Conservation (phyloP, 1,284 basidiomycete genomes). For the Heimioporus retisporus region DNA sequence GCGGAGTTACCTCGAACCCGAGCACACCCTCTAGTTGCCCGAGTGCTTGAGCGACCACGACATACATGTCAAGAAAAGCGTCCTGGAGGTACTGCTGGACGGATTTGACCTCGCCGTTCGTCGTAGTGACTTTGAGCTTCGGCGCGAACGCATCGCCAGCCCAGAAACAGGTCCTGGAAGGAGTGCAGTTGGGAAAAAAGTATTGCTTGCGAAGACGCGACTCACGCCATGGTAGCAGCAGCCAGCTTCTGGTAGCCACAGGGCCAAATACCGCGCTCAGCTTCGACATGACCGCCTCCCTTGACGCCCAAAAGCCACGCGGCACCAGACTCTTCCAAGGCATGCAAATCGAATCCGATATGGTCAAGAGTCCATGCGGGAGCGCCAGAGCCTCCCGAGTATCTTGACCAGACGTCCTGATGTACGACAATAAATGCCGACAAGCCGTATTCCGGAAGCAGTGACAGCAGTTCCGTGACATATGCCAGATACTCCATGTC, state of each 20-base stretch:
- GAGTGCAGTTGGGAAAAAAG: constrained; percentile 29
- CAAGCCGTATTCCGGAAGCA: constrained; percentile 87
- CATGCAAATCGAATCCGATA: constrained; percentile 83
- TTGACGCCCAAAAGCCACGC: constrained; percentile 88
- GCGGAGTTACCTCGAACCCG: constrained; percentile 85
- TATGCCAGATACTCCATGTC: constrained; percentile 90
- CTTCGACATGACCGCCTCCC: constrained; percentile 76
- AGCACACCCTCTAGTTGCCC: constrained; percentile 84
- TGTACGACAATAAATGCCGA: constrained; percentile 87
- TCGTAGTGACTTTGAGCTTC: constrained; percentile 66
- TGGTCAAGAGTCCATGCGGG: constrained; percentile 92
- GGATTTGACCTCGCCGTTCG: constrained; percentile 61
- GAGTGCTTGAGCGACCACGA: constrained; percentile 74
- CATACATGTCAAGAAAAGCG: constrained; percentile 85
- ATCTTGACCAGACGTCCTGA: constrained; percentile 97
- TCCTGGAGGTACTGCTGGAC: constrained; percentile 90
- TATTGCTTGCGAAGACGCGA: constrained; percentile 22
- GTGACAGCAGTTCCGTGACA: constrained; percentile 74
- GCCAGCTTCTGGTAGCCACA: constrained; percentile 93
- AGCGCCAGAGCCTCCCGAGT: constrained; percentile 93
- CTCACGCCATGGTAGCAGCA: constrained; percentile 89
- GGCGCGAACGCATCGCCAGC: constrained; percentile 89
- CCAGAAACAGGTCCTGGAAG: constrained; percentile 84
- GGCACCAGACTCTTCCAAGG: constrained; percentile 83
- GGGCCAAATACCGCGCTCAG: constrained; percentile 88